Conservation (phyloP, 768 basidiomycete genomes). For the Phanerodontia chrysosporium region DNA sequence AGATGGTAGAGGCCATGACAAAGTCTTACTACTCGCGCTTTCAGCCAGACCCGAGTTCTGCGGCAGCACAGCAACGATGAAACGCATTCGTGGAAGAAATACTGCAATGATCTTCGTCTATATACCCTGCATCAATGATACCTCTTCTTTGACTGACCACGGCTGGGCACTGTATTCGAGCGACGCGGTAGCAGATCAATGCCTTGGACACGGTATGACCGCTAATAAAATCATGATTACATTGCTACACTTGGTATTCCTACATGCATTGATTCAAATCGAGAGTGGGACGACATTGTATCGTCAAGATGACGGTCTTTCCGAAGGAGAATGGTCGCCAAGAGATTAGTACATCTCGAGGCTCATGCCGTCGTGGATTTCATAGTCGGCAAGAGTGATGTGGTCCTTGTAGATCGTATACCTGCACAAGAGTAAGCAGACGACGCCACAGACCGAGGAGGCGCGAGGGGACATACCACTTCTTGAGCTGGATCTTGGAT, state of each 20-base stretch:
- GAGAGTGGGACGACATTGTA: neutral
- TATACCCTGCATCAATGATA: constrained; percentile 4
- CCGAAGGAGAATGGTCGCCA: neutral
- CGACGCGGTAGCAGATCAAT: too few relatives aligned
- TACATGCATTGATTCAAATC: neutral
- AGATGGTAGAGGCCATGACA: constrained; percentile 80
- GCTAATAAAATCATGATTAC: neutral
- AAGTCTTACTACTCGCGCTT: constrained; percentile 86
- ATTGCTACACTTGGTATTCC: neutral
- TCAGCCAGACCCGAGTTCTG: constrained; percentile 18
- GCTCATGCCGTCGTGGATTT: constrained; percentile 91
- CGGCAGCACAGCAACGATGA: neutral
- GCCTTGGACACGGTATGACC: too few relatives aligned
- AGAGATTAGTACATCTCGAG: constrained; percentile 78
- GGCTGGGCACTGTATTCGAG: too few relatives aligned
- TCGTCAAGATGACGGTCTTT: neutral
- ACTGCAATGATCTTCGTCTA: neutral
- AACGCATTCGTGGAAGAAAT: neutral
- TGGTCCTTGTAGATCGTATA: constrained; percentile 96
- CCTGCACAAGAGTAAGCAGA: constrained; percentile 40
- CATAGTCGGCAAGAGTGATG: constrained; percentile 87
- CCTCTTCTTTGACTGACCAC: too few relatives aligned
- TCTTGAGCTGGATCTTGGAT: constrained; percentile 90
- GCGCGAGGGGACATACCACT: constrained; percentile 62
- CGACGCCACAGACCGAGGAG: neutral